A percentile compares a stretch with the other conserved stretches of the same genome.
phyloP scores from a whole-genome alignment of 805 yeast species.

The Yamadazyma laniorum region DNA sequence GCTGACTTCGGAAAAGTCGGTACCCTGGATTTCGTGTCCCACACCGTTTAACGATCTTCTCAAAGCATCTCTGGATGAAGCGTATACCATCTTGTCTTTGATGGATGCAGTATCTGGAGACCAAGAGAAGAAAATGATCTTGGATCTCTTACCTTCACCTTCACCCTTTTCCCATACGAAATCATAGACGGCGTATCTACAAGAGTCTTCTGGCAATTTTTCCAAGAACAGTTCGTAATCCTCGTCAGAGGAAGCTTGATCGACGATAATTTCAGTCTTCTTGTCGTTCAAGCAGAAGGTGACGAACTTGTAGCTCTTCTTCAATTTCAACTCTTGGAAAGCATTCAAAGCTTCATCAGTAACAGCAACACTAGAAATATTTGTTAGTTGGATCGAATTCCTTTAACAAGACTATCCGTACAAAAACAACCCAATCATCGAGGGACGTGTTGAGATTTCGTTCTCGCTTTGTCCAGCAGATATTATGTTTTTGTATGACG shows the following conservation, averaged over 20 bases:
- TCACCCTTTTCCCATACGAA: conserved; percentile 88
- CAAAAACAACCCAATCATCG: no score
- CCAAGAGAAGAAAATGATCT: conserved; percentile 77
- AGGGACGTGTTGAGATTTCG: no score
- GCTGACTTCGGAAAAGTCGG: conserved; percentile 95
- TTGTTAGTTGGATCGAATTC: conserved; percentile 10
- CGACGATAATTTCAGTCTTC: conserved; percentile 90
- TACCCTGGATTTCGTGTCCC: conserved; percentile 93
- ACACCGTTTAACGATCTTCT: conserved; percentile 97
- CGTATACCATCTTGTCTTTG: conserved; percentile 96
- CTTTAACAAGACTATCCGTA: no score
- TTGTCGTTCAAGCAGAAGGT: conserved; percentile 77
- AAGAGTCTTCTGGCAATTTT: conserved; percentile 91
- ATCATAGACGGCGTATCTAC: conserved; percentile 95
- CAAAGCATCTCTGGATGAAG: conserved; percentile 96
- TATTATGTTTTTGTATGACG: no score
- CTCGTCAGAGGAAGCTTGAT: conserved; percentile 68
- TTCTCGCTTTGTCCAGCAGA: no score
- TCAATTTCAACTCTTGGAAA: conserved; percentile 93
- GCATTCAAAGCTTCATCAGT: conserved; percentile 87
- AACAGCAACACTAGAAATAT: conserved; percentile 40
- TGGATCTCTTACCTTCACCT: conserved; percentile 92
- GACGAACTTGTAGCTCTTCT: conserved; percentile 82
- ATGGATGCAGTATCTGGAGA: conserved; percentile 97
- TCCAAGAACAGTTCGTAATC: conserved; percentile 86